phyloP scores from a whole-genome alignment of 768 basidiomycete genomes.

The Wakefieldia striispora region DNA sequence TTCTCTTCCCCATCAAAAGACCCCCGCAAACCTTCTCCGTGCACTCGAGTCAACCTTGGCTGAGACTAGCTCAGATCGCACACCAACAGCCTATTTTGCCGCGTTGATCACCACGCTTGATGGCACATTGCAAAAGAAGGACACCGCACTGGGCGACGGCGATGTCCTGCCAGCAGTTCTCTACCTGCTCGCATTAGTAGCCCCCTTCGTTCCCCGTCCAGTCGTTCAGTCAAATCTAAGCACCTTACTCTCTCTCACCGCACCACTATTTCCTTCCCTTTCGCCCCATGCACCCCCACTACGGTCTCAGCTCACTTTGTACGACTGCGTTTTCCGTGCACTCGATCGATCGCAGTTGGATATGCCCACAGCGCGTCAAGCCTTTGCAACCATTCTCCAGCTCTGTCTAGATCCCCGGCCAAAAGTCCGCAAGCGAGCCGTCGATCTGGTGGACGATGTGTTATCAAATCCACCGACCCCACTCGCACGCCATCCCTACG shows the following conservation, averaged over 20 bases:
- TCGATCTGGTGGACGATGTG: conserved; percentile 79
- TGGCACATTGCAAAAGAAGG: conserved; percentile 65
- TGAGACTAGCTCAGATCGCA: conserved; percentile 63
- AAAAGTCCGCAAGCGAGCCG: conserved; percentile 90
- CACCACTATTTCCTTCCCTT: conserved; percentile 74
- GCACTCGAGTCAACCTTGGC: conserved; percentile 81
- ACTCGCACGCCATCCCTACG: conserved; percentile 78
- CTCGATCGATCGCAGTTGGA: conserved; percentile 74
- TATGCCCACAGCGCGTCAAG: conserved; percentile 64
- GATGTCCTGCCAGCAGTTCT: conserved; percentile 33
- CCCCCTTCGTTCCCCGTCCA: conserved; percentile 59
- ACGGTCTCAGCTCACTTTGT: conserved; percentile 82
- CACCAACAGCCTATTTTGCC: conserved; percentile 94
- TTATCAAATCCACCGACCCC: conserved; percentile 78
- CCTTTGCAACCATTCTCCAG: conserved; percentile 82
- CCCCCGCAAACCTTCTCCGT: conserved; percentile 79
- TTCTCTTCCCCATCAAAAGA: conserved; percentile 80
- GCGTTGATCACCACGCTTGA: conserved; percentile 83
- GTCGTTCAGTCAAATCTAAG: conserved; percentile 76
- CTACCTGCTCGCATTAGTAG: conserved; percentile 36
- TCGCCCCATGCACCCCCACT: conserved; percentile 69
- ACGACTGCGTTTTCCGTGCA: conserved; percentile 63
- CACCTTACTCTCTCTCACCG: conserved; percentile 68
- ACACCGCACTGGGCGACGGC: conserved; percentile 70
- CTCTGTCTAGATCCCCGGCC: conserved; percentile 85